phyloP scores from a whole-genome alignment of 495 filamentous ascomycete species.

The Penicillium manginii region DNA sequence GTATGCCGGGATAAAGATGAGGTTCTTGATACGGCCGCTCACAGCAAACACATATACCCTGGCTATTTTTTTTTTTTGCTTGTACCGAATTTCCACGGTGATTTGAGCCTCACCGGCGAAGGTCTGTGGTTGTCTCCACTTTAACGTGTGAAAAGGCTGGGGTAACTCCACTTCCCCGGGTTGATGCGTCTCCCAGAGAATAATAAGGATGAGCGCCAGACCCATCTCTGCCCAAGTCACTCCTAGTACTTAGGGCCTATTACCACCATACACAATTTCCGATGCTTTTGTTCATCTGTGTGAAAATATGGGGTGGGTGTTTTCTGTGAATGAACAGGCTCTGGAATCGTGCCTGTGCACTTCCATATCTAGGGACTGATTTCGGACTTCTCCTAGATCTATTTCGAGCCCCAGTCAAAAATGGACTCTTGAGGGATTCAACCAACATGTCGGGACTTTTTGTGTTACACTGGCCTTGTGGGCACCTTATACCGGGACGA shows the following conservation, averaged over 20 bases:
- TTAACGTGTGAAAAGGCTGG: too few species aligned
- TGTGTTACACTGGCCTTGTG: neutral
- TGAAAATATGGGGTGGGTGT: neutral
- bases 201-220: constrained; percentile 26
- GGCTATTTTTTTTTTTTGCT: too few species aligned
- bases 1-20: too few species aligned
- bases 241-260: constrained; percentile 29
- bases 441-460: neutral
- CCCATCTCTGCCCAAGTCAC: constrained; percentile 33
- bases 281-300: constrained; percentile 5
- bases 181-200: constrained; percentile 7
- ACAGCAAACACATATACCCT: too few species aligned
- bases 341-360: neutral
- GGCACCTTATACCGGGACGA: neutral
- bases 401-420: neutral
- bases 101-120: too few species aligned
- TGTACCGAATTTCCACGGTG: too few species aligned
- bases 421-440: neutral
- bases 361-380: neutral
- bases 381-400: neutral
- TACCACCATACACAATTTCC: constrained; percentile 21
- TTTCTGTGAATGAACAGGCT: neutral
- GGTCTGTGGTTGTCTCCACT: too few species aligned
- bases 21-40: too few species aligned
- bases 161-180: too few species aligned